A percentile compares a stretch with the other conserved stretches of the same genome.
These are phyloP conservation scores for Mycena citricolor DNA, from an alignment of 1,284 basidiomycete genomes.

Conservation along the genomic window DNA sequence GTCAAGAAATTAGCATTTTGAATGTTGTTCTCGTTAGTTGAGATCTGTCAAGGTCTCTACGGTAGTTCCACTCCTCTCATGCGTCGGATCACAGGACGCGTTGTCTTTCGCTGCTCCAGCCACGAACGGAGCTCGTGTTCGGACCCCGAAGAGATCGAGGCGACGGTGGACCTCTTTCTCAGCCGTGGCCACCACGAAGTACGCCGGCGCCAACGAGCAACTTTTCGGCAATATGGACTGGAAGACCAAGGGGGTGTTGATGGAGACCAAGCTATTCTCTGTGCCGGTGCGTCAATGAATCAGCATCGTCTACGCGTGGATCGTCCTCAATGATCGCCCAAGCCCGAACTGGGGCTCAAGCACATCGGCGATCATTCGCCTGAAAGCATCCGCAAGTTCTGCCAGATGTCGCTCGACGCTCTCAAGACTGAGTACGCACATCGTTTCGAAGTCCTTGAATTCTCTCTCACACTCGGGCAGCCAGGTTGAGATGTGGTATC, in stretches of 20 bases:
- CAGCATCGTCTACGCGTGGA: too few species aligned
- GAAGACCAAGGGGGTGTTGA: conserved; percentile 11
- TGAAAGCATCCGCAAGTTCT: too few species aligned
- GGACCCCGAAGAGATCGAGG: conserved; percentile 32
- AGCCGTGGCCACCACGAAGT: conserved; percentile 41
- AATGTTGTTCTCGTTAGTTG: conserved; percentile 12
- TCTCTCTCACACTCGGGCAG: too few species aligned
- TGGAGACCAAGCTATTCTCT: conserved; percentile 14
- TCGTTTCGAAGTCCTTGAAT: too few species aligned
- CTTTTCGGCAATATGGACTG: conserved; percentile 2
- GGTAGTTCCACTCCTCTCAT: not conserved
- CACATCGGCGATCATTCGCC: too few species aligned
- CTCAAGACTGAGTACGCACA: too few species aligned
- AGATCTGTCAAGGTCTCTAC: too few species aligned
- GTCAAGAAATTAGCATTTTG: conserved; percentile 7
- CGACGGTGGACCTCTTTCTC: conserved; percentile 48
- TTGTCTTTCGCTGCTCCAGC: conserved; percentile 50
- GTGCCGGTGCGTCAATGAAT: too few species aligned
- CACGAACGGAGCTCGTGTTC: conserved; percentile 42
- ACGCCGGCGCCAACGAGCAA: conserved; percentile 4
- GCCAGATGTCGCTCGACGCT: too few species aligned
- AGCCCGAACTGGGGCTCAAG: too few species aligned
- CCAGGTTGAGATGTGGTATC: conserved; percentile 20
- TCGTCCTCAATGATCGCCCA: too few species aligned
- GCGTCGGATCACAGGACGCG: conserved; percentile 33